These are phyloP conservation scores for Suillus bovinus DNA, from an alignment of 768 basidiomycete species.

Conservation along the genomic window DNA sequence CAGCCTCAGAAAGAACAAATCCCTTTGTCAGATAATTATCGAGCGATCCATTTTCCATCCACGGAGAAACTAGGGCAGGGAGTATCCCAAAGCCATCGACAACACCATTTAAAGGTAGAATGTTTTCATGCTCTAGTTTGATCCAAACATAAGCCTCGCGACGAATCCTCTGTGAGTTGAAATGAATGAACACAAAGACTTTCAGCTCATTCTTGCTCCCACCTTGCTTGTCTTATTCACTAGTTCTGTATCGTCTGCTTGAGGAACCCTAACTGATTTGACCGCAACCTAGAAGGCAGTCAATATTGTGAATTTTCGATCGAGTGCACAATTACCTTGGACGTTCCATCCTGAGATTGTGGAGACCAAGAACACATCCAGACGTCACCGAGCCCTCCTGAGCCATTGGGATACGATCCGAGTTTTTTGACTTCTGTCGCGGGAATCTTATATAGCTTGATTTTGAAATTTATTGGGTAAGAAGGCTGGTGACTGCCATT, in stretches of 20 bases:
- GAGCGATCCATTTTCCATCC: conserved; percentile 32
- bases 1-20: neutral
- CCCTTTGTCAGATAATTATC: conserved; percentile 24
- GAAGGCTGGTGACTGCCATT: too few relatives aligned
- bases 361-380: neutral
- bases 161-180: neutral
- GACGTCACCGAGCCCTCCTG: too few relatives aligned
- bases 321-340: neutral
- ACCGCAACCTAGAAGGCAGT: conserved; percentile 8
- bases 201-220: neutral
- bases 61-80: conserved; percentile 25
- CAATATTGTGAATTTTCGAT: neutral
- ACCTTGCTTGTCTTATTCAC: neutral
- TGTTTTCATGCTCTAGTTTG: conserved; percentile 13
- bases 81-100: conserved; percentile 21
- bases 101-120: conserved; percentile 21
- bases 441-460: too few relatives aligned
- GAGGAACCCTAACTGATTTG: conserved; percentile 4
- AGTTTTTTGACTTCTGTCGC: too few relatives aligned
- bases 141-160: conserved; percentile 4
- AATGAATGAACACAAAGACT: neutral
- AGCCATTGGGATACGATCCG: too few relatives aligned
- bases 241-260: neutral
- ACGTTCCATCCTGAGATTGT: neutral
- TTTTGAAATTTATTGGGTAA: too few relatives aligned